These are phyloP conservation scores for Mycena latifolia DNA, from an alignment of 768 basidiomycete genomes.

Conservation along the genomic window DNA sequence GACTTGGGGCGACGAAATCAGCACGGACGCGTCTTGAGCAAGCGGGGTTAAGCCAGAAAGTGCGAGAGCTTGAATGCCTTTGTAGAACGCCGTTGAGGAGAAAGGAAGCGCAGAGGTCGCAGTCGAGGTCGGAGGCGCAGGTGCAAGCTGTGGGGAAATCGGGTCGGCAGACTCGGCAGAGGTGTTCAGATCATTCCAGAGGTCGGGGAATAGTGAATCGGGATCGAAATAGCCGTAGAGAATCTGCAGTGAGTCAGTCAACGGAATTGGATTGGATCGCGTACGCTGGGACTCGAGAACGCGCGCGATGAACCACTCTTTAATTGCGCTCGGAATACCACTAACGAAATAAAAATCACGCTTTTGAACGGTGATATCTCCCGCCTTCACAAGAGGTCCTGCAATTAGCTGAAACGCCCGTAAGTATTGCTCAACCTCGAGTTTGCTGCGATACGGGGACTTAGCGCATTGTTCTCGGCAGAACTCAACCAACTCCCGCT, in stretches of 20 bases:
- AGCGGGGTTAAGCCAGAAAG: no score
- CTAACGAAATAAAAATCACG: slow-evolving; percentile 27
- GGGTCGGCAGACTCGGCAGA: background rate
- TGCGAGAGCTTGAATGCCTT: no score
- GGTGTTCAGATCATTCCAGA: slow-evolving; percentile 6
- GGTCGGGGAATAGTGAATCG: slow-evolving; percentile 16
- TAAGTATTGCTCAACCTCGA: slow-evolving; percentile 27
- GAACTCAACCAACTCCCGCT: slow-evolving; percentile 21
- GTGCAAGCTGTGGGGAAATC: background rate
- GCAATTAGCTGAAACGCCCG: slow-evolving; percentile 23
- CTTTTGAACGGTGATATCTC: slow-evolving; percentile 8
- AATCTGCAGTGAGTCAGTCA: slow-evolving; percentile 14
- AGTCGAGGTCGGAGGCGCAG: no score
- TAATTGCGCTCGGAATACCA: slow-evolving; percentile 25
- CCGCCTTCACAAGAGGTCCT: slow-evolving; percentile 17
- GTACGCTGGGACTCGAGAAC: slow-evolving; percentile 17
- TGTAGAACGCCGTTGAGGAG: no score
- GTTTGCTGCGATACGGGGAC: background rate
- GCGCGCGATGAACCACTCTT: slow-evolving; percentile 18
- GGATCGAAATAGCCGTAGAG: slow-evolving; percentile 25
- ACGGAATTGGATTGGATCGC: slow-evolving; percentile 6
- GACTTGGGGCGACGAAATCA: no score
- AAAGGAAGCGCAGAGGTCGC: no score
- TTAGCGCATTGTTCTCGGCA: slow-evolving; percentile 17
- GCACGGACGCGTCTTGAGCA: no score